Evolutionary conservation across 1,139 yeast species (phyloP), one percentile per base, ranked within the genome.

Genomic region (Kodamaea derodonti): DNA sequence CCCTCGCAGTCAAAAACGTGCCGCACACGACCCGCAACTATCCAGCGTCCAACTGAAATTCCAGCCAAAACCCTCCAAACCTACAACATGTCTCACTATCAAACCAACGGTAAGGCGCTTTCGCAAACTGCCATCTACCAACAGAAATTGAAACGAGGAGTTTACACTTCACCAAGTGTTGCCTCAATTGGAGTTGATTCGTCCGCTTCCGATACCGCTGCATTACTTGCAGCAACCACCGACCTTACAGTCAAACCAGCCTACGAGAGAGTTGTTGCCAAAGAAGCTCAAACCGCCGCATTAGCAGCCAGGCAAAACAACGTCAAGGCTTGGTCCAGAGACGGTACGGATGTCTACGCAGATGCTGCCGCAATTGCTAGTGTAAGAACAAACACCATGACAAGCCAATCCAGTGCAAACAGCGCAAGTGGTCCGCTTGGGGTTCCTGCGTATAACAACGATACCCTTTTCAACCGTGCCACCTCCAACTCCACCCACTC

Each of bases 121-220:
- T 78, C 86, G 29, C 77, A 75, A 45, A 85, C 81, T 54, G 95
- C 95, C 3, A 59, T 80, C 36, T 86, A 85, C 62, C 82, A 80
- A 47, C 90, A 87, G 43, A 82, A 82, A 51, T 62, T 82, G 53
- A 84, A 76, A 51, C 83, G 81, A 51, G 95, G 95, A 27, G 69
- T 80, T 34, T 86, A 71, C 60, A 72, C 75, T 45, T 69, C 78
- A 36, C 96, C 96, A 2, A 80, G 85, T 10, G 69, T 67, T 34
- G 77, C 80, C 4, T 61, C 74, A 12, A 72, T 84, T 3, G 96
- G 97, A 11, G 92, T 85, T 37, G 73, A 72, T 48, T 67, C 76
- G 39, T 66, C 68, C 34, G 88, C 88, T 22, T 76, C 86, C 10
- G 88, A 81, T 53, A 76, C 84, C 3, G 94, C 94, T 31, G 92